Evolutionary conservation across 2,329 filamentous ascomycete genomes (phyloP).

Genomic region (Nannizzia gypsea): DNA sequence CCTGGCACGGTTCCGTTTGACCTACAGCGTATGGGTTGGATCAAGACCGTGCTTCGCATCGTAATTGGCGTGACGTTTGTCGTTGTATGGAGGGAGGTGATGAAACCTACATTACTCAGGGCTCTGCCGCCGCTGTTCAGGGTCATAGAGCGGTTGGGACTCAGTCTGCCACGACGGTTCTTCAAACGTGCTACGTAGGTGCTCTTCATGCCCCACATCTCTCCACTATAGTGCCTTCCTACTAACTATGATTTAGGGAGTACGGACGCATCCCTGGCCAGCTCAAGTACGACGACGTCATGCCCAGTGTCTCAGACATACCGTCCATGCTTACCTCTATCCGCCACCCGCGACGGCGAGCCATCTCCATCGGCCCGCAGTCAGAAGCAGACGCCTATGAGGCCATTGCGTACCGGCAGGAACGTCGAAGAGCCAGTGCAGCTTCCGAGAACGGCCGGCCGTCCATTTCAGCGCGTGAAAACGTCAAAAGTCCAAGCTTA

Average conservation of each 20-base stretch:
- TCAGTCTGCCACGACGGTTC: conserved; percentile 75
- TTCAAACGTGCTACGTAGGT: conserved; percentile 71
- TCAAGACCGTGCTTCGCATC: conserved; percentile 54
- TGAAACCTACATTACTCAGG: conserved; percentile 72
- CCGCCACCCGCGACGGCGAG: conserved; percentile 62
- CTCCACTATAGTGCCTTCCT: not conserved
- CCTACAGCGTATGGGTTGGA: conserved; percentile 53
- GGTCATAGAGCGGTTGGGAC: conserved; percentile 64
- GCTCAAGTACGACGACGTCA: conserved; percentile 70
- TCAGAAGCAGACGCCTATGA: conserved; percentile 95
- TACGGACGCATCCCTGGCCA: conserved; percentile 72
- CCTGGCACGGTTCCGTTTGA: conserved; percentile 54
- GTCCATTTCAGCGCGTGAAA: conserved; percentile 17
- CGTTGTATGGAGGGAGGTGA: conserved; percentile 78
- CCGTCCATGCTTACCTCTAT: conserved; percentile 72
- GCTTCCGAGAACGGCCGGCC: conserved; percentile 20
- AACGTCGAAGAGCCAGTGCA: conserved; percentile 49
- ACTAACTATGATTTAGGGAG: conserved; percentile 38
- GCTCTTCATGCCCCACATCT: too few species aligned
- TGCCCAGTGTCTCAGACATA: conserved; percentile 80
- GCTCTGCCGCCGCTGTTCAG: conserved; percentile 77
- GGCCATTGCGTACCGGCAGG: conserved; percentile 79
- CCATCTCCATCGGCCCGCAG: conserved; percentile 84
- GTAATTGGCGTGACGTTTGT: conserved; percentile 70
- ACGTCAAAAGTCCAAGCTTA: not conserved